Evolutionary conservation across 257 asterid species (phyloP).

Genomic region (Linaria vulgaris): DNA sequence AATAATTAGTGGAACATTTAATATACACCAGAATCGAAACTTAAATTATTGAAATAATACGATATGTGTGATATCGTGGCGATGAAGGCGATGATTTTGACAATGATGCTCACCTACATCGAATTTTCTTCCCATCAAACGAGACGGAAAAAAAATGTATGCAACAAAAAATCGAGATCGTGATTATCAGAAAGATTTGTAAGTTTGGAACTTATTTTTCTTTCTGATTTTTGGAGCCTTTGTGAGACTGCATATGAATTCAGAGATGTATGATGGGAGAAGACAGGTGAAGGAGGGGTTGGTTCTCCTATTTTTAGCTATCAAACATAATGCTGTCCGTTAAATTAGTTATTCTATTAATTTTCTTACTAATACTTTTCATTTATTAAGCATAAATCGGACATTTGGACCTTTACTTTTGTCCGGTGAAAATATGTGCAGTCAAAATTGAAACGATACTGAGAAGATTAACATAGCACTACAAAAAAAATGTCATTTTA

Average conservation of each 20-base stretch:
- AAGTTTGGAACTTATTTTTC: neutral
- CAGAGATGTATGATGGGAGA: slow-evolving; percentile 23
- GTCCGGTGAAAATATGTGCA: too few species aligned
- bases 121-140: slow-evolving; percentile 44
- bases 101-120: slow-evolving; percentile 26
- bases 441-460: too few species aligned
- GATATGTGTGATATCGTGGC: neutral
- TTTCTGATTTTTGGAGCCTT: neutral
- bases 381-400: too few species aligned
- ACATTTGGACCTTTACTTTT: too few species aligned
- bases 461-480: too few species aligned
- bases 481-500: too few species aligned
- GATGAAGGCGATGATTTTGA: neutral
- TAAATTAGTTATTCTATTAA: neutral
- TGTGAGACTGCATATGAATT: slow-evolving; percentile 34
- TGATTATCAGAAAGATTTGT: neutral
- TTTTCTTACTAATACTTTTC: too few species aligned
- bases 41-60: too few species aligned
- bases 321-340: neutral
- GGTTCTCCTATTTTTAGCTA: too few species aligned
- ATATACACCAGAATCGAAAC: too few species aligned
- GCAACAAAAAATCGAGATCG: neutral
- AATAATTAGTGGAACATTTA: too few species aligned
- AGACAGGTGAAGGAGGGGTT: slow-evolving; percentile 22
- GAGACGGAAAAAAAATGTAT: slow-evolving; percentile 1